Conservation (phyloP, 2,329 filamentous ascomycete species). For the Hypoxylon sp. region DNA sequence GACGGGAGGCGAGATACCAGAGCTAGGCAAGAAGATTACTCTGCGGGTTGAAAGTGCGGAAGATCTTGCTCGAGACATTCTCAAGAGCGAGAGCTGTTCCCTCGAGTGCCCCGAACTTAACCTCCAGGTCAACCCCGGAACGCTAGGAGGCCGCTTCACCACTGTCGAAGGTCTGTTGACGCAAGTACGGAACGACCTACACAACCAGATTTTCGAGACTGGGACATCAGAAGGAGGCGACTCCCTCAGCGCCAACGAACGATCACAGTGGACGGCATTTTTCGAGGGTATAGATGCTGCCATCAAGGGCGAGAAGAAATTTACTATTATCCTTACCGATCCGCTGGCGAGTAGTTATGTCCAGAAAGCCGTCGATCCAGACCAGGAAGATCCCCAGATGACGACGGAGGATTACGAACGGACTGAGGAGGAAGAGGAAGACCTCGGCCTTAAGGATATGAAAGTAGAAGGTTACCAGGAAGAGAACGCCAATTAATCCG, state of each 20-base stretch:
- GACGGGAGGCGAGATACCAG: slow-evolving; percentile 92
- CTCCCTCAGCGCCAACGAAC: slow-evolving; percentile 75
- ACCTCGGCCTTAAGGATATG: slow-evolving; percentile 91
- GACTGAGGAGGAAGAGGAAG: slow-evolving; percentile 92
- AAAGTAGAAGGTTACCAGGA: slow-evolving; percentile 88
- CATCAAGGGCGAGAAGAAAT: slow-evolving; percentile 82
- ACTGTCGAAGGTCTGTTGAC: slow-evolving; percentile 94
- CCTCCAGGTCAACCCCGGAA: slow-evolving; percentile 90
- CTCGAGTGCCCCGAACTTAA: slow-evolving; percentile 88
- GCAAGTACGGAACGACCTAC: slow-evolving; percentile 90
- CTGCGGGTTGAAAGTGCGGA: slow-evolving; percentile 75
- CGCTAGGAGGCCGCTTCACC: slow-evolving; percentile 94
- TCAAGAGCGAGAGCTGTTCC: slow-evolving; percentile 94
- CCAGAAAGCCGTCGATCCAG: slow-evolving; percentile 85
- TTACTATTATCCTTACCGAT: slow-evolving; percentile 86
- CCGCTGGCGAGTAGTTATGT: slow-evolving; percentile 94
- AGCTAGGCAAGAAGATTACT: slow-evolving; percentile 84
- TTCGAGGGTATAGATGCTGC: slow-evolving; percentile 81
- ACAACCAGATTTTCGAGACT: slow-evolving; percentile 85
- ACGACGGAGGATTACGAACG: slow-evolving; percentile 84
- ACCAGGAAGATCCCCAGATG: slow-evolving; percentile 79
- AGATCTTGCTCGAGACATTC: slow-evolving; percentile 90
- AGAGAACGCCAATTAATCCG: slow-evolving; percentile 50
- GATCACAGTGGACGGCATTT: slow-evolving; percentile 81
- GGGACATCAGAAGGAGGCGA: slow-evolving; percentile 75